These are phyloP conservation scores for Mucuna pruriens DNA, from an alignment of 306 rosid species.

Conservation along the genomic window DNA sequence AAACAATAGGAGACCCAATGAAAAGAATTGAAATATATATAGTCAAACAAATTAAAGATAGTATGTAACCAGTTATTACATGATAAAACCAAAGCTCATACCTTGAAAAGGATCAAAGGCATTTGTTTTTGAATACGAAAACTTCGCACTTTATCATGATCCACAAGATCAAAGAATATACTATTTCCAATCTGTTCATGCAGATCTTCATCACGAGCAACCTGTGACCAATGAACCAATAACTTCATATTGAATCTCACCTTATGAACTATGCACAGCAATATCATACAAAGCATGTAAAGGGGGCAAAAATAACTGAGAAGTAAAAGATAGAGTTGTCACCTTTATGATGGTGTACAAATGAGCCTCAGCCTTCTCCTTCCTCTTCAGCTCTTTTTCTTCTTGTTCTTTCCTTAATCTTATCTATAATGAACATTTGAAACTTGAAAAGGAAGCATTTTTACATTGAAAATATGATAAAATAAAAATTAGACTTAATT, in stretches of 20 bases:
- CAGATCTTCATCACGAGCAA: constrained; percentile 86
- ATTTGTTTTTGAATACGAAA: constrained; percentile 77
- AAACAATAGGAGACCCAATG: not conserved
- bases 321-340: not conserved
- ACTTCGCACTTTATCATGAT: constrained; percentile 90
- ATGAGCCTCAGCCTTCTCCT: constrained; percentile 90
- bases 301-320: not conserved
- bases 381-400: constrained; percentile 83
- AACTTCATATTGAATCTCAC: not conserved
- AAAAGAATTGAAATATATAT: not conserved
- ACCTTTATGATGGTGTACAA: constrained; percentile 89
- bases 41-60: constrained; percentile 1
- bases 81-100: constrained; percentile 35
- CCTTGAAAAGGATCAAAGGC: constrained; percentile 78
- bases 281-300: constrained; percentile 17
- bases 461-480: not conserved
- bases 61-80: not conserved
- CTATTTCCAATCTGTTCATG: constrained; percentile 78
- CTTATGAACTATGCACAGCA: not conserved
- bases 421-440: constrained; percentile 52
- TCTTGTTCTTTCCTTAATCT: constrained; percentile 92
- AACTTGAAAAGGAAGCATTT: not conserved
- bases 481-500: not conserved
- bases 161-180: constrained; percentile 90
- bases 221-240: constrained; percentile 52